Percentiles rank a stretch among this genome's conserved stretches.
Conservation (phyloP, 768 basidiomycete species). For the Hygrophorus pudorinus region DNA sequence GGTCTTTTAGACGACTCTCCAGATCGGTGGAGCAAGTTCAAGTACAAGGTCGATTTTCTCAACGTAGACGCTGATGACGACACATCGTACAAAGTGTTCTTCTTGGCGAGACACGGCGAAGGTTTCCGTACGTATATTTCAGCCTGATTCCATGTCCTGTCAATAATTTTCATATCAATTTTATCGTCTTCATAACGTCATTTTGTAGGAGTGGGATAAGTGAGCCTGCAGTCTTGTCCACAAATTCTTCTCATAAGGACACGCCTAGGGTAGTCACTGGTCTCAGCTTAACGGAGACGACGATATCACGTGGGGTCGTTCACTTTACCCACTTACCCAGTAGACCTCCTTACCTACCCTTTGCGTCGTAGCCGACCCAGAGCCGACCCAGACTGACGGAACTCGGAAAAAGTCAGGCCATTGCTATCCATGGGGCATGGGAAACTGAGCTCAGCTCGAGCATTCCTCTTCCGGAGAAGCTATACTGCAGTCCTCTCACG, state of each 20-base stretch:
- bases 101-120: slow-evolving; percentile 66
- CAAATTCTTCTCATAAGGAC: neutral
- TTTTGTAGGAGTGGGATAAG: slow-evolving; percentile 19
- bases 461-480: too few species aligned
- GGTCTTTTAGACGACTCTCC: slow-evolving; percentile 39
- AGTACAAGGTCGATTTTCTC: too few species aligned
- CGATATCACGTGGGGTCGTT: too few species aligned
- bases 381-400: slow-evolving; percentile 54
- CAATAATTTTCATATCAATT: neutral
- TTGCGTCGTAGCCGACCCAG: slow-evolving; percentile 44
- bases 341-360: neutral
- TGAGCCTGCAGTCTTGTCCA: too few species aligned
- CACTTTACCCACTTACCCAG: slow-evolving; percentile 7
- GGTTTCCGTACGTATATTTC: slow-evolving; percentile 48
- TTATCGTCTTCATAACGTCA: too few species aligned
- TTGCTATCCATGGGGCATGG: too few species aligned
- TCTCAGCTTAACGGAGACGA: too few species aligned
- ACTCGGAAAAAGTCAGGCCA: slow-evolving; percentile 40
- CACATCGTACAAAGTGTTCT: too few species aligned
- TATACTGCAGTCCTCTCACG: slow-evolving; percentile 56
- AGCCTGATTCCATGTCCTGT: neutral
- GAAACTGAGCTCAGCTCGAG: too few species aligned
- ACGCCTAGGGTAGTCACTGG: slow-evolving; percentile 40
- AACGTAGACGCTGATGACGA: too few species aligned
- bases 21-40: too few species aligned